Base-by-base conservation (phyloP, 2,329 filamentous ascomycete species). In the Neofusicoccum kwambonambiense region DNA sequence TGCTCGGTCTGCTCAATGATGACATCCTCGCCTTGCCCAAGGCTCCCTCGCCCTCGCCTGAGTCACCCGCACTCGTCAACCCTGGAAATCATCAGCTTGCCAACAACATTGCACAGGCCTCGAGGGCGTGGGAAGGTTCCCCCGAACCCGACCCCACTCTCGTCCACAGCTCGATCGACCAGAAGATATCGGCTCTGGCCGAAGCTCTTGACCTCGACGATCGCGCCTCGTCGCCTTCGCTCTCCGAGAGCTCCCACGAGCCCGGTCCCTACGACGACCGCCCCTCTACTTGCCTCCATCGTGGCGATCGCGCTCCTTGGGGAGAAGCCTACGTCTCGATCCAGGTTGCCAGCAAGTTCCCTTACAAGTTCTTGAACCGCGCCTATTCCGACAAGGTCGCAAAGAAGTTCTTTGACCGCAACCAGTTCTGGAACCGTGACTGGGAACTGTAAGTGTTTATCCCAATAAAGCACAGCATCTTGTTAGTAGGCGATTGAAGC, bases 371-470 rank as follows among this genome's bases (percentile, higher is more conserved):
- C 72, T 84, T 89, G 49, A 83, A 84, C 64, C 82, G 81, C 66
- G 66, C 68, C 12, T 70, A 72, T 64, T 69, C 69, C 65, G 65
- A 90, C 86, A 70, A 77, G 71, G 67, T 83, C 76, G 72, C 82
- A 70, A 68, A 85, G 80, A 75, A 69, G 70, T 83, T 85, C 74
- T 92, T 91, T 69, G 80, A 85, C 39, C 71, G 74, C 3, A 83
- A 78, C 34, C 80, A 91, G 57, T 81, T 90, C 68, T 86, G 84
- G 70, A 77, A 80, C 2, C 83, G 86, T 65, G 72, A 80, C 11
- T 97, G 93, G 93, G 88, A 94, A 67, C 79, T 96, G 91, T 95
- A 81, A 83, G 89, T 82, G 3, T 45, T 7, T 9, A 19, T 31
- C 51, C 49, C n/a, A 35, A 2, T n/a, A 3, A 17, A 58, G 27